Conservation (phyloP, 805 yeast genomes). For the Ogataea glucozyma region DNA sequence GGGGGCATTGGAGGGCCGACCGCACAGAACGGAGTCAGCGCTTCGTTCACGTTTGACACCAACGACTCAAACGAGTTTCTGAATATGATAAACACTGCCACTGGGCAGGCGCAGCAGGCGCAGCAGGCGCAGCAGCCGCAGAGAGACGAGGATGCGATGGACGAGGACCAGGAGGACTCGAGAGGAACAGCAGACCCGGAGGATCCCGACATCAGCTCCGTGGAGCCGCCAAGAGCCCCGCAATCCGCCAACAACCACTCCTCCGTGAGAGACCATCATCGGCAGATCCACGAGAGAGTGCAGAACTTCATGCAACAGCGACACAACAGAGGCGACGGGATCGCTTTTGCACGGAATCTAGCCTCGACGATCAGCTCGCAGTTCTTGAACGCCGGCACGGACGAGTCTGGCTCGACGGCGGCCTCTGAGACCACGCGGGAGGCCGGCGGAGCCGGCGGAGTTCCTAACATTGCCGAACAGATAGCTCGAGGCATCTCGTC, state of each 20-base stretch:
- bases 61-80: conserved; percentile 9
- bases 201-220: conserved; percentile 12
- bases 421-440: too few species aligned
- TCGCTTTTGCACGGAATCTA: conserved; percentile 18
- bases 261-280: conserved; percentile 9
- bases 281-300: conserved; percentile 18
- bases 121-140: not conserved
- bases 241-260: not conserved
- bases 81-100: conserved; percentile 3
- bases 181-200: conserved; percentile 10
- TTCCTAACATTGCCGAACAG: conserved; percentile 19
- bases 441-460: too few species aligned
- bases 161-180: conserved; percentile 18
- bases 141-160: conserved; percentile 13
- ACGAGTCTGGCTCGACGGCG: too few species aligned
- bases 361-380: conserved; percentile 18
- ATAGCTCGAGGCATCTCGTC: conserved; percentile 21
- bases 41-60: conserved; percentile 13
- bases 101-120: conserved; percentile 1
- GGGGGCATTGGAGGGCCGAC: conserved; percentile 3
- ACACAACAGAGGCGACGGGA: conserved; percentile 8
- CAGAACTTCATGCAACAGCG: conserved; percentile 17
- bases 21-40: conserved; percentile 9
- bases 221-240: conserved; percentile 8
- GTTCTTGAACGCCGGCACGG: conserved; percentile 3